phyloP scores from a whole-genome alignment of 805 yeast genomes.

The Starmerella roubikii region DNA sequence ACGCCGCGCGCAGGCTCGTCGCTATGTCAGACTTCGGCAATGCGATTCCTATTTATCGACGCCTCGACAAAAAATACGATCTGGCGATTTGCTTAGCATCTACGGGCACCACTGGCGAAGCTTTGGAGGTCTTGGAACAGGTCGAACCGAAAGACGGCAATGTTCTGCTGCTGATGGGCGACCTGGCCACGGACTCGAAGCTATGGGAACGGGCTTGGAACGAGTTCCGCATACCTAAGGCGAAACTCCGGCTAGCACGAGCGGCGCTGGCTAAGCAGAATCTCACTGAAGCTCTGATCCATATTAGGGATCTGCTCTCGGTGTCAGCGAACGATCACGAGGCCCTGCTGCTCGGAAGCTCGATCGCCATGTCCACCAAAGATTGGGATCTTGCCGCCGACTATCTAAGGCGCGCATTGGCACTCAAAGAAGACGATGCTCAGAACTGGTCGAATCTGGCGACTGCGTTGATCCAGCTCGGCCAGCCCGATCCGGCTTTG shows the following conservation, averaged over 20 bases:
- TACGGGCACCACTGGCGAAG: conserved; percentile 57
- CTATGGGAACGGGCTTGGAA: conserved; percentile 84
- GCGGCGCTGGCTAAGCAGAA: conserved; percentile 41
- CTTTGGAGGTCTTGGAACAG: conserved; percentile 42
- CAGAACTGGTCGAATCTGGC: conserved; percentile 89
- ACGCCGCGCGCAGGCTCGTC: conserved; percentile 74
- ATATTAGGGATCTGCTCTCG: conserved; percentile 60
- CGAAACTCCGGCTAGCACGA: conserved; percentile 70
- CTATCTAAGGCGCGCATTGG: conserved; percentile 82
- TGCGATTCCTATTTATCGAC: conserved; percentile 77
- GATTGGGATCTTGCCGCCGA: conserved; percentile 71
- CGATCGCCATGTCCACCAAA: conserved; percentile 63
- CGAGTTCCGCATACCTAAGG: conserved; percentile 65
- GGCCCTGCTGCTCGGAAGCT: conserved; percentile 88
- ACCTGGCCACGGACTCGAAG: conserved; percentile 58
- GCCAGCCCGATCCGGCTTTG: conserved; percentile 64
- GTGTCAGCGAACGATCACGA: conserved; percentile 62
- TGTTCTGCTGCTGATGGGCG: conserved; percentile 75
- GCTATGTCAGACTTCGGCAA: conserved; percentile 72
- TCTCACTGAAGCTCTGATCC: conserved; percentile 41
- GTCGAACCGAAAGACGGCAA: conserved; percentile 72
- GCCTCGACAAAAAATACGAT: conserved; percentile 63
- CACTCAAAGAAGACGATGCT: conserved; percentile 66
- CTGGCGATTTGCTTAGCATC: conserved; percentile 86
- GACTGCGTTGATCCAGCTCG: conserved; percentile 53